Percentiles rank a stretch among this genome's conserved stretches.
Evolutionary conservation across 192 early-diverging fungal genomes (phyloP).

Genomic region (Geranomyces variabilis): DNA sequence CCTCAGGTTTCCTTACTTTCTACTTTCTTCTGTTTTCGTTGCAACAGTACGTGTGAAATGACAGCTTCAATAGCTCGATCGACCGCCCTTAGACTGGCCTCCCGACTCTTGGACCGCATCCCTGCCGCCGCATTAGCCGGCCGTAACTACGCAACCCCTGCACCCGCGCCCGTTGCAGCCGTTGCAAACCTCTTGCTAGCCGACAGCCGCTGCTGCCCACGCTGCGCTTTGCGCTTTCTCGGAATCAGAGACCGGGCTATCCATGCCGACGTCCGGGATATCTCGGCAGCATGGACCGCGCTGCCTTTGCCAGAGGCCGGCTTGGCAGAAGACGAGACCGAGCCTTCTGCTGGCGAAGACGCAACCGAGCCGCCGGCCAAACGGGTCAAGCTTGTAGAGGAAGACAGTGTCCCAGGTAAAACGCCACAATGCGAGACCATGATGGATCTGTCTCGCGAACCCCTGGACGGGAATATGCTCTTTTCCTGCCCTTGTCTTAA

Average conservation of each 20-base stretch:
- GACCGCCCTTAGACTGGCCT: too few species aligned
- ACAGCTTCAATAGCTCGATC: too few species aligned
- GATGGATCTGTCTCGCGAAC: too few species aligned
- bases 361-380: conserved; percentile 1
- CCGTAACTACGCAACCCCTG: too few species aligned
- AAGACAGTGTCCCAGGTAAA: conserved; percentile 4
- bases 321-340: not conserved
- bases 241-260: conserved; percentile 21
- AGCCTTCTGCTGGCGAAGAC: not conserved
- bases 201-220: conserved; percentile 23
- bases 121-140: too few species aligned
- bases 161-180: not conserved
- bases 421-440: not conserved
- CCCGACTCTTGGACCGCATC: too few species aligned
- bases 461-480: too few species aligned
- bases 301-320: not conserved
- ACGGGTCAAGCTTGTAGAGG: conserved; percentile 3
- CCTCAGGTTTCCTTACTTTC: too few species aligned
- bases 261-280: conserved; percentile 12
- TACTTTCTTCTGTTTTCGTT: too few species aligned
- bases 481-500: too few species aligned
- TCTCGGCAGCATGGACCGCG: conserved; percentile 9
- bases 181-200: not conserved
- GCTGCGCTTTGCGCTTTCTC: conserved; percentile 33
- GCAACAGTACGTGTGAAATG: too few species aligned